These are phyloP conservation scores for Lactarius tabidus DNA, from an alignment of 768 basidiomycete species.

Conservation along the genomic window DNA sequence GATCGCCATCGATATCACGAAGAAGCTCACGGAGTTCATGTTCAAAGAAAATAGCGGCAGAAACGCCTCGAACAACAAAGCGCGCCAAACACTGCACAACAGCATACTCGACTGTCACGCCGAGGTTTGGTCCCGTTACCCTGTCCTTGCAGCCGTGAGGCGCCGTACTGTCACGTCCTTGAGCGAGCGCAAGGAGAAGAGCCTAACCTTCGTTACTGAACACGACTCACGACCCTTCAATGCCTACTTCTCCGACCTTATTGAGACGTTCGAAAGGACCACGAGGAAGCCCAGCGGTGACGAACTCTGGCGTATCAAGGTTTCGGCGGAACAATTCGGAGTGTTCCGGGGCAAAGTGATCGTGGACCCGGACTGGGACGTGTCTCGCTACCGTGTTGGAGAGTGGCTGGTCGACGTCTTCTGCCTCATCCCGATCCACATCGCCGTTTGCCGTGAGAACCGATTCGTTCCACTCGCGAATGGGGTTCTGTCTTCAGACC, in stretches of 20 bases:
- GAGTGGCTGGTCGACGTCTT: conserved; percentile 61
- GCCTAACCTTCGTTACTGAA: conserved; percentile 44
- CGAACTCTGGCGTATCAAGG: conserved; percentile 37
- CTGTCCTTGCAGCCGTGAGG: conserved; percentile 11
- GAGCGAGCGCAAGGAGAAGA: conserved; percentile 32
- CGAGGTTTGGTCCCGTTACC: conserved; percentile 20
- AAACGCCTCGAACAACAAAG: conserved; percentile 21
- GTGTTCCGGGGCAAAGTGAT: conserved; percentile 28
- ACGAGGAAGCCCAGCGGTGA: conserved; percentile 52
- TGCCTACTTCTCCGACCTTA: conserved; percentile 44
- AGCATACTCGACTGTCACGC: conserved; percentile 18
- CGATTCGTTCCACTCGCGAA: conserved; percentile 59
- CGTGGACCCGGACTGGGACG: conserved; percentile 17
- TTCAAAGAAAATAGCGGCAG: conserved; percentile 44
- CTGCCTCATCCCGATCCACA: conserved; percentile 61
- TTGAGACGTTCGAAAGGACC: conserved; percentile 43
- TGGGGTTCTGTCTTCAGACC: conserved; percentile 45
- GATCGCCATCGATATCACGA: conserved; percentile 48
- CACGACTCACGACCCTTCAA: conserved; percentile 35
- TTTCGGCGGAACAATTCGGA: conserved; percentile 34
- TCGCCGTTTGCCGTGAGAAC: conserved; percentile 57
- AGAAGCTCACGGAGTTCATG: conserved; percentile 51
- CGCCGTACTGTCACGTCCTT: conserved; percentile 12
- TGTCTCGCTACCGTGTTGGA: conserved; percentile 44
- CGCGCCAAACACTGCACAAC: conserved; percentile 40